A percentile compares a stretch with the other conserved stretches of the same genome.
These are phyloP conservation scores for Coniella lustricola DNA, from an alignment of 2,329 filamentous ascomycete species.

Conservation along the genomic window DNA sequence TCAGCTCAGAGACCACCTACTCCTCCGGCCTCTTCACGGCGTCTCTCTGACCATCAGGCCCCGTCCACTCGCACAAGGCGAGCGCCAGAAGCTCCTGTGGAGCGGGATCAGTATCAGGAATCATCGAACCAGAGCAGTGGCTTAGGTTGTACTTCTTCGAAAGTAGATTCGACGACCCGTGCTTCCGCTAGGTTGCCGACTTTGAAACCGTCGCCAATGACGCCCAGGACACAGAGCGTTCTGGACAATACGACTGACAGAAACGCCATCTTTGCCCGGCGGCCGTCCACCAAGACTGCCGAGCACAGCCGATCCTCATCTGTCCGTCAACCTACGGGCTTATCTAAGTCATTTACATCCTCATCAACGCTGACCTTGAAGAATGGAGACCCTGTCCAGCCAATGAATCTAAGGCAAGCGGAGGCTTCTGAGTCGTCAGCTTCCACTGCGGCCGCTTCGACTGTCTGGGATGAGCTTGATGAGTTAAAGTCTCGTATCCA, in stretches of 20 bases:
- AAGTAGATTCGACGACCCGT: constrained; percentile 26
- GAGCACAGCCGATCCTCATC: constrained; percentile 11
- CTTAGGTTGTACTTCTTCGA: constrained; percentile 36
- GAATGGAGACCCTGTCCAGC: constrained; percentile 28
- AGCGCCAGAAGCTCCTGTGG: constrained; percentile 34
- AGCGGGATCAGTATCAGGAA: constrained; percentile 34
- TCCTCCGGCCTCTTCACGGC: constrained; percentile 43
- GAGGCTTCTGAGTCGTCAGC: constrained; percentile 80
- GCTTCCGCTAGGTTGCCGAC: constrained; percentile 26
- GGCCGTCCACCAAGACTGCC: constrained; percentile 22
- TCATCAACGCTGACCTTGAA: constrained; percentile 49
- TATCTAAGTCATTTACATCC: constrained; percentile 46
- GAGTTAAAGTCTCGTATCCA: constrained; percentile 91
- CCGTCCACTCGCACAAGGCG: constrained; percentile 32
- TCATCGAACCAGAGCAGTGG: constrained; percentile 35
- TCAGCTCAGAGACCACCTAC: constrained; percentile 37
- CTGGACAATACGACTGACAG: constrained; percentile 33
- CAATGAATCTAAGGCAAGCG: constrained; percentile 33
- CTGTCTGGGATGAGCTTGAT: constrained; percentile 95
- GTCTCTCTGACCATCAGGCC: constrained; percentile 52
- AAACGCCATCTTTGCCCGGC: constrained; percentile 23
- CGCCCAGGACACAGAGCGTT: constrained; percentile 40
- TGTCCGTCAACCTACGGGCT: constrained; percentile 19
- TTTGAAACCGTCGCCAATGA: constrained; percentile 36
- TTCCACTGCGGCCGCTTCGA: constrained; percentile 83